Evolutionary conservation across 164 flowering plant genomes (phyloP), one percentile per base, ranked within the genome.

Genomic region (Vitis cinerea): DNA sequence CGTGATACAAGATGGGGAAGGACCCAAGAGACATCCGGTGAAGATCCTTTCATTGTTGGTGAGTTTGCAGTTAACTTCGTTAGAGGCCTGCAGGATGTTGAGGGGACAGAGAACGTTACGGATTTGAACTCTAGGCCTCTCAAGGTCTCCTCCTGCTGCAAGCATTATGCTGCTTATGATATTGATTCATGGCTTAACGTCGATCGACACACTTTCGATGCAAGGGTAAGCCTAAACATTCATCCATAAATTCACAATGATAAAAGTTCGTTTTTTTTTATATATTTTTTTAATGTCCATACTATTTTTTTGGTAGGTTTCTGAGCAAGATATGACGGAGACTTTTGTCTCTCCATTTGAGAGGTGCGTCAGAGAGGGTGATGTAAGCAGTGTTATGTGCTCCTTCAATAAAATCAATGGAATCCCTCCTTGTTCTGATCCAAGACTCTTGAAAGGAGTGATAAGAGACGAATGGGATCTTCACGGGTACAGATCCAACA

Each of bases 1-100:
- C 67, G 79, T 50, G 79, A 76, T 12, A 72, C 79, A 1, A 63
- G 79, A 31, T 76, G 79, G 79, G 79, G 79, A 10, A 57, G 79
- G 16, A 53, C 13, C 12, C 8, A 19, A 2, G 79, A 76, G 55
- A 76, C 76, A 8, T 70, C 79, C 0, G 79, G 75, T 23, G 79
- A 76, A 55, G 79, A 76, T 62, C 77, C 80, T 19, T 64, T 61
- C 6, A 17, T 63, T 0, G 71, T 59, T 1, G 71, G 77, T 8
- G 31, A 4, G 4, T 77, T 65, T 49, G 80, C 64, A 1, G 17
- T 49, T 3, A 70, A 58, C n/a, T 77, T 49, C 17, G 80, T 77
- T 3, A 77, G 72, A 67, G 80, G 80, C 3, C 9, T 77, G 1
- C 80, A 77, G 19, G 80, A 70, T 52, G 58, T 72, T 10, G 53